Evolutionary conservation across 192 early-diverging fungal genomes (phyloP).

Genomic region (Gaertneriomyces semiglobifer): DNA sequence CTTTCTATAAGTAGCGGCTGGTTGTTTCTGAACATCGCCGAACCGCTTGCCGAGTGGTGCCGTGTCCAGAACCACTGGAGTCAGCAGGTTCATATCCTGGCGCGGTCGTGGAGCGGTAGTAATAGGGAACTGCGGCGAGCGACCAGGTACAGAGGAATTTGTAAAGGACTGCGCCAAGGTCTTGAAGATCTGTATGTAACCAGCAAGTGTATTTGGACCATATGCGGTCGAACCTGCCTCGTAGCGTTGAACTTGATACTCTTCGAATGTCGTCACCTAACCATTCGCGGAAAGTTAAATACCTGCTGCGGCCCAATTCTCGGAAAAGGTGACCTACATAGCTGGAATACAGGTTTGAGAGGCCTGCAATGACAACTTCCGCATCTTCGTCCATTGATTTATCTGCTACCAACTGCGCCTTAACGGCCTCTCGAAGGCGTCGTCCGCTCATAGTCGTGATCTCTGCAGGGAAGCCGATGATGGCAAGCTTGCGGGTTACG

Average conservation of each 20-base stretch:
- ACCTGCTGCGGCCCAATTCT: too few species aligned
- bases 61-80: slow-evolving; percentile 38
- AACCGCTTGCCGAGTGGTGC: slow-evolving; percentile 30
- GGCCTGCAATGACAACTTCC: slow-evolving; percentile 47
- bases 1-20: background rate
- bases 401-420: slow-evolving; percentile 36
- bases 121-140: slow-evolving; percentile 10
- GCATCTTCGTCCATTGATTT: slow-evolving; percentile 39
- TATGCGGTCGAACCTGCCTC: slow-evolving; percentile 60
- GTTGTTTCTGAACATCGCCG: slow-evolving; percentile 34
- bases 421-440: slow-evolving; percentile 37
- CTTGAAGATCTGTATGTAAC: slow-evolving; percentile 49
- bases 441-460: slow-evolving; percentile 65
- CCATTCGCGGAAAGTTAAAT: too few species aligned
- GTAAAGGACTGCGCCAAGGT: slow-evolving; percentile 47
- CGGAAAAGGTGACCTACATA: slow-evolving; percentile 21
- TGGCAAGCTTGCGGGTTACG: slow-evolving; percentile 42
- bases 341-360: slow-evolving; percentile 56
- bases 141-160: background rate
- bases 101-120: background rate
- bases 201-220: slow-evolving; percentile 55
- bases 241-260: slow-evolving; percentile 61
- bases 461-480: slow-evolving; percentile 54
- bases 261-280: slow-evolving; percentile 51
- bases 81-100: slow-evolving; percentile 35